Conservation (phyloP, 116 monocot genomes). For the Iris pallida region DNA sequence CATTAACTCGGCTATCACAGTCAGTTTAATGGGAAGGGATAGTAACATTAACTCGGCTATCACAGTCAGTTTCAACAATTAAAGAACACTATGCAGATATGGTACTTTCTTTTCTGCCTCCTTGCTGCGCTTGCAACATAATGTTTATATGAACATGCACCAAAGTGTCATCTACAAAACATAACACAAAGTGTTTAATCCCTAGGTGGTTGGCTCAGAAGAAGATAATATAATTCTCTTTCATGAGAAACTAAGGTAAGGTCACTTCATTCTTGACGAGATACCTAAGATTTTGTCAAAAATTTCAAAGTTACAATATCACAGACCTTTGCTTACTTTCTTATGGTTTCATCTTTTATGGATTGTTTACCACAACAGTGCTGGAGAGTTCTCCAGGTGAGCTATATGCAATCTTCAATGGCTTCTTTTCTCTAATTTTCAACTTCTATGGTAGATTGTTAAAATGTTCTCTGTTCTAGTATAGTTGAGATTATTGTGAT, state of each 20-base stretch:
- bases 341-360: conserved; percentile 11
- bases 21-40: too few relatives aligned
- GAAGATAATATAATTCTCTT: conserved; percentile 93
- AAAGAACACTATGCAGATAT: conserved; percentile 84
- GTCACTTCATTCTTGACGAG: neutral
- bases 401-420: conserved; percentile 4
- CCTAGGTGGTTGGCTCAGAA: conserved; percentile 79
- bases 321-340: neutral
- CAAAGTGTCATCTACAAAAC: neutral
- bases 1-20: too few relatives aligned
- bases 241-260: conserved; percentile 87
- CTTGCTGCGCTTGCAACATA: too few relatives aligned
- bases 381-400: conserved; percentile 93
- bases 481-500: neutral
- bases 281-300: neutral
- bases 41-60: conserved; percentile 48
- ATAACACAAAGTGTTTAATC: neutral
- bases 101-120: conserved; percentile 30
- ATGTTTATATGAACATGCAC: too few relatives aligned
- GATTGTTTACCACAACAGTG: conserved; percentile 45
- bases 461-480: neutral
- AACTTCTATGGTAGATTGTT: neutral
- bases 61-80: conserved; percentile 26
- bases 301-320: conserved; percentile 2
- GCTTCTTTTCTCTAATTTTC: neutral